A percentile compares a stretch with the other conserved stretches of the same genome.
These are phyloP conservation scores for Carpinus fangiana DNA, from an alignment of 306 rosid genomes.

Conservation along the genomic window DNA sequence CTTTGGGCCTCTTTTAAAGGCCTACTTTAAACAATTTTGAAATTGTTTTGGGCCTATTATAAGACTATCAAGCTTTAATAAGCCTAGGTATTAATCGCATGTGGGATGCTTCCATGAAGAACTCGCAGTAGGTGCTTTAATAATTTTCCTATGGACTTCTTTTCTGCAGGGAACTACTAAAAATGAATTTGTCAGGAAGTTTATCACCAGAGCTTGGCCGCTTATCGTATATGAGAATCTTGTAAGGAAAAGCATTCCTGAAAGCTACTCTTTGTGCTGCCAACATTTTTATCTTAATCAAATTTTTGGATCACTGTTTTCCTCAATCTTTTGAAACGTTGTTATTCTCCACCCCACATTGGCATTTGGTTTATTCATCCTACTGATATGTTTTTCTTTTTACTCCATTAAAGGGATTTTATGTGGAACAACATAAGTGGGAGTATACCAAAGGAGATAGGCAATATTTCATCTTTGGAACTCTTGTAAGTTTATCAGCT, in stretches of 20 bases:
- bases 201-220: slow-evolving; percentile 55
- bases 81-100: not conserved
- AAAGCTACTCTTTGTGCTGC: not conserved
- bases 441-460: slow-evolving; percentile 52
- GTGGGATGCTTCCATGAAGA: not conserved
- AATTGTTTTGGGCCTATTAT: not conserved
- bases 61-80: not conserved
- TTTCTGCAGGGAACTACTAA: slow-evolving; percentile 42
- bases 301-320: not conserved
- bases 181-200: slow-evolving; percentile 42
- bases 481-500: slow-evolving; percentile 41
- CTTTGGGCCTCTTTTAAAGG: no score
- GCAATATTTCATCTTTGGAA: slow-evolving; percentile 42
- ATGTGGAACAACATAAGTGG: slow-evolving; percentile 58
- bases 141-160: not conserved
- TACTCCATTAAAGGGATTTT: slow-evolving; percentile 43
- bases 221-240: slow-evolving; percentile 35
- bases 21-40: no score
- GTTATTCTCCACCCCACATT: not conserved
- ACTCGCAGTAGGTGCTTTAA: not conserved
- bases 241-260: slow-evolving; percentile 31
- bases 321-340: not conserved
- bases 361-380: slow-evolving; percentile 1
- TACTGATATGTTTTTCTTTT: slow-evolving; percentile 10
- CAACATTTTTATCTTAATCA: not conserved